Evolutionary conservation across 2,329 filamentous ascomycete genomes (phyloP).

Genomic region (Alternaria sp.): DNA sequence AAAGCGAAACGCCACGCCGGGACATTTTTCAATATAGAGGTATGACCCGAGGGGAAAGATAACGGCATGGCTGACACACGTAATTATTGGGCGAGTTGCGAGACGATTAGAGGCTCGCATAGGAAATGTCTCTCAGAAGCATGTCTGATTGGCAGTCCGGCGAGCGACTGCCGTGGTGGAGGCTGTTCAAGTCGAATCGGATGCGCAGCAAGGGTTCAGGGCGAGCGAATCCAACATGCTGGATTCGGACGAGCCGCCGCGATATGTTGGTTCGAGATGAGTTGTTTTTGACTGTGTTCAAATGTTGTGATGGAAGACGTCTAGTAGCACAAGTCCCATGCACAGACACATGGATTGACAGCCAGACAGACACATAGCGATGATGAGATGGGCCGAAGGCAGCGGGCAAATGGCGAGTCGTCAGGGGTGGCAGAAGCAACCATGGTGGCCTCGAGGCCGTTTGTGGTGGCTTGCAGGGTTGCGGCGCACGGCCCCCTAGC

Average conservation of each 20-base stretch:
- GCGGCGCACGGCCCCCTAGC: background rate
- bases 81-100: background rate
- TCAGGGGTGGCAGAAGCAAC: slow-evolving; percentile 8
- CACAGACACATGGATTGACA: no score
- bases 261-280: background rate
- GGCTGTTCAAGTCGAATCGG: background rate
- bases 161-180: background rate
- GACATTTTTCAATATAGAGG: slow-evolving; percentile 11
- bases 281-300: background rate
- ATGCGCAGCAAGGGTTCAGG: no score
- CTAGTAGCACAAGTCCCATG: no score
- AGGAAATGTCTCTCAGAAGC: background rate
- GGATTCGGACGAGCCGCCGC: no score
- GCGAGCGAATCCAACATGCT: no score
- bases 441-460: slow-evolving; percentile 13
- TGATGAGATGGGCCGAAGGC: background rate
- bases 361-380: no score
- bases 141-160: background rate
- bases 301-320: no score
- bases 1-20: slow-evolving; percentile 2
- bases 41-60: slow-evolving; percentile 18
- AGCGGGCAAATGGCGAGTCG: background rate
- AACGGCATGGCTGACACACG: slow-evolving; percentile 11
- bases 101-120: background rate
- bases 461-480: slow-evolving; percentile 11